phyloP scores from a whole-genome alignment of 2,329 filamentous ascomycete species.

The Raffaelea albimanens region DNA sequence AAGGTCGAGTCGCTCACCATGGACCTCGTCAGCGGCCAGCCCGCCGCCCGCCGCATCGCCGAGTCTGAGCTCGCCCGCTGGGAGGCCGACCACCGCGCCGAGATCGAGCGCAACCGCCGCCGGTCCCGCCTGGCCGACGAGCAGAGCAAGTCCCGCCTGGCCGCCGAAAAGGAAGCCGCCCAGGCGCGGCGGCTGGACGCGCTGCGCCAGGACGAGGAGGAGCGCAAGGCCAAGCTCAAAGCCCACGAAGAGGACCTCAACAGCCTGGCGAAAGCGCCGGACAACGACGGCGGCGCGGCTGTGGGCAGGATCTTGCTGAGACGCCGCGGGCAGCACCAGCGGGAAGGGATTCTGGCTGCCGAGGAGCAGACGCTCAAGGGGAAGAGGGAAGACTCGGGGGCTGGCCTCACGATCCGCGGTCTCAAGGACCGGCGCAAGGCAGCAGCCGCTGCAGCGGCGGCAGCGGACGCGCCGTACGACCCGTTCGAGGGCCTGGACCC shows the following conservation, averaged over 20 bases:
- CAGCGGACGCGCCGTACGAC: constrained; percentile 69
- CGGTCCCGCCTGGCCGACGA: constrained; percentile 44
- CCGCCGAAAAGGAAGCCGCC: constrained; percentile 57
- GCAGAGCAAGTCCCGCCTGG: constrained; percentile 42
- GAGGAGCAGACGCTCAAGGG: constrained; percentile 29
- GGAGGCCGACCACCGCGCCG: constrained; percentile 60
- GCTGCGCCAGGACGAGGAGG: constrained; percentile 59
- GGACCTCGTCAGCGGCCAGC: constrained; percentile 67
- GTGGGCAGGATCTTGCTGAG: constrained; percentile 59
- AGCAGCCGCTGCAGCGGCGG: constrained; percentile 34
- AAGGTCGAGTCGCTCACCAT: constrained; percentile 84
- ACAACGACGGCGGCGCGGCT: constrained; percentile 23
- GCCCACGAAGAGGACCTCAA: constrained; percentile 61
- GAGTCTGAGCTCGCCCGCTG: constrained; percentile 53
- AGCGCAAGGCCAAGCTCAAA: constrained; percentile 53
- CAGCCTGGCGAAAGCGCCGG: constrained; percentile 54
- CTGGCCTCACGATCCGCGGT: constrained; percentile 62
- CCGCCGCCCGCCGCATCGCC: constrained; percentile 37
- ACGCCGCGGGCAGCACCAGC: constrained; percentile 52
- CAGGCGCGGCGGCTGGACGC: constrained; percentile 54
- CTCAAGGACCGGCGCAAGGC: constrained; percentile 53
- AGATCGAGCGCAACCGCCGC: constrained; percentile 53
- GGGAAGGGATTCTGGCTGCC: constrained; percentile 20
- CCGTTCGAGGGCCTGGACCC: constrained; percentile 72
- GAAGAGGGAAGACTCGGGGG: constrained; percentile 11